Percentiles rank a stretch among this genome's conserved stretches.
Evolutionary conservation across 352 stramenopile genomes (phyloP).

Genomic region (Phytophthora litchii): DNA sequence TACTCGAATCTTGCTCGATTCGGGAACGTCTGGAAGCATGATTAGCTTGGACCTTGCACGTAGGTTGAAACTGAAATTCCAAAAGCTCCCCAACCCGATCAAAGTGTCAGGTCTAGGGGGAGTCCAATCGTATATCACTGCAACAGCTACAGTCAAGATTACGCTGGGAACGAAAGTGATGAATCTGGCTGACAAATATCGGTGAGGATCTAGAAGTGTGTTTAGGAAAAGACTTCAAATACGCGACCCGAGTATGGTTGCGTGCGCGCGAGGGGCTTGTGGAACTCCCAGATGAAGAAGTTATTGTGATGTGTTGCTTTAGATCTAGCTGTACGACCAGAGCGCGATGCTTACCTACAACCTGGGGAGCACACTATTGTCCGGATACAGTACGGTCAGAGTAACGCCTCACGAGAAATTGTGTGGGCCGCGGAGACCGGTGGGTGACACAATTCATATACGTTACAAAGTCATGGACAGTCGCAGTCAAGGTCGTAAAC

Average conservation of each 20-base stretch:
- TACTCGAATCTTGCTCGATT: background rate
- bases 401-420: background rate
- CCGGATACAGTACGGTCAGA: background rate
- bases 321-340: background rate
- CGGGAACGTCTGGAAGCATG: background rate
- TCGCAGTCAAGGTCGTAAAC: background rate
- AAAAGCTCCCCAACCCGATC: background rate
- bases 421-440: background rate
- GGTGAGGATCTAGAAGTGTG: conserved; percentile 10
- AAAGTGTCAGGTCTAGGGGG: conserved; percentile 12
- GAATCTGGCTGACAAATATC: conserved; percentile 31
- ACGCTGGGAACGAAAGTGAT: conserved; percentile 9
- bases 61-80: conserved; percentile 2
- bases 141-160: conserved; percentile 24
- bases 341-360: background rate
- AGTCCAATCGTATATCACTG: conserved; percentile 18
- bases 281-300: background rate
- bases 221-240: background rate
- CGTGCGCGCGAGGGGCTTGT: background rate
- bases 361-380: background rate
- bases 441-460: conserved; percentile 4
- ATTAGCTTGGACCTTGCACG: background rate
- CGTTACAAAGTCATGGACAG: background rate
- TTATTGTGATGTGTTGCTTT: background rate
- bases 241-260: background rate